Percentiles rank a stretch among this genome's conserved stretches.
Evolutionary conservation across 352 stramenopile species (phyloP).

Genomic region (Elongisporangium prolatum): DNA sequence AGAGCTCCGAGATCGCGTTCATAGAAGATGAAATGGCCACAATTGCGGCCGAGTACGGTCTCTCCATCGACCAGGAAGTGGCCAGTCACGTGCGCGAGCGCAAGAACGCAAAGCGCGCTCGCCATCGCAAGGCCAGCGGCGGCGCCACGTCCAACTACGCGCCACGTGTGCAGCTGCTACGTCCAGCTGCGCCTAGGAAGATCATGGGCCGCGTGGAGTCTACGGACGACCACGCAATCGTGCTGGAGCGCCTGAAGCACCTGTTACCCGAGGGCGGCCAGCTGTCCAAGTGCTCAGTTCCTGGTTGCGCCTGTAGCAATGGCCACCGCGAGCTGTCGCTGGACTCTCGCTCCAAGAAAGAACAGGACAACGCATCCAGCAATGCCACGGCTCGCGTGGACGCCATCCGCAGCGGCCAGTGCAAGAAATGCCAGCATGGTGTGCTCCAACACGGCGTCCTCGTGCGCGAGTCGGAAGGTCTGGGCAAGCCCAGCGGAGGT

Average conservation of each 20-base stretch:
- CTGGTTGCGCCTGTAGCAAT: constrained; percentile 54
- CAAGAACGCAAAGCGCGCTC: constrained; percentile 41
- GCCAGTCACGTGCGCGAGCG: constrained; percentile 51
- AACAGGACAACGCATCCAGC: constrained; percentile 10
- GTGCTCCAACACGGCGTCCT: constrained; percentile 61
- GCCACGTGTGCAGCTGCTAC: constrained; percentile 9
- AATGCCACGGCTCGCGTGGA: constrained; percentile 15
- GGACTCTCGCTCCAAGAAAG: constrained; percentile 11
- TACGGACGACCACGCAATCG: constrained; percentile 33
- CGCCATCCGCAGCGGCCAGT: constrained; percentile 30
- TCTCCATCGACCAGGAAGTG: constrained; percentile 65
- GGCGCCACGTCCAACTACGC: constrained; percentile 5
- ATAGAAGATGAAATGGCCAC: constrained; percentile 85
- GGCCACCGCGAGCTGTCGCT: constrained; percentile 33
- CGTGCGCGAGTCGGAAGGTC: constrained; percentile 28
- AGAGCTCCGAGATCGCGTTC: constrained; percentile 72
- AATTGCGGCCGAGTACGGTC: constrained; percentile 71
- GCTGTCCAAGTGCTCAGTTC: constrained; percentile 49
- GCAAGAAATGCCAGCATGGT: constrained; percentile 64
- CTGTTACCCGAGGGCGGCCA: constrained; percentile 51
- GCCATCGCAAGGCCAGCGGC: constrained; percentile 28
- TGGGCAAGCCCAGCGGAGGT: constrained; percentile 34
- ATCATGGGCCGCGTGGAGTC: constrained; percentile 4
- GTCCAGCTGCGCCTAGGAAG: constrained; percentile 1
- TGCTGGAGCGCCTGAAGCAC: constrained; percentile 32